Evolutionary conservation across 192 early-diverging fungal genomes (phyloP).

Genomic region (Coemansia sp.): DNA sequence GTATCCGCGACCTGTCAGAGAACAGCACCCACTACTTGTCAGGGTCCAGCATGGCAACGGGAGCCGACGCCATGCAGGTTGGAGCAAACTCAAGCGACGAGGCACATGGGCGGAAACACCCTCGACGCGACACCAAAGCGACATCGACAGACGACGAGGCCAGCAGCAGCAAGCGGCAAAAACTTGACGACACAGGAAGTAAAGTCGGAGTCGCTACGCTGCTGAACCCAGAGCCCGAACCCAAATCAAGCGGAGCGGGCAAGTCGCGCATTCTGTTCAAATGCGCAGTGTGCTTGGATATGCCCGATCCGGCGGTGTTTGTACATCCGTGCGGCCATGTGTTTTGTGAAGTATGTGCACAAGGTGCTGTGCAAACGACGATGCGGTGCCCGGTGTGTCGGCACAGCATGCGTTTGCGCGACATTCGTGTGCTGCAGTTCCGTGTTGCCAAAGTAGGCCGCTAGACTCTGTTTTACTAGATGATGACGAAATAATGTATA

Average conservation of each 20-base stretch:
- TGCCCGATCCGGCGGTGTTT: conserved; percentile 49
- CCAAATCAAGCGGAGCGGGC: neutral
- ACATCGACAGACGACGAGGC: neutral
- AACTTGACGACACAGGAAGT: neutral
- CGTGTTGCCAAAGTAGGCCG: conserved; percentile 31
- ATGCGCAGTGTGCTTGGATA: conserved; percentile 47
- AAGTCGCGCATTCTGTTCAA: conserved; percentile 44
- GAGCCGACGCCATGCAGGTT: too few relatives aligned
- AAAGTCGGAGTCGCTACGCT: conserved; percentile 5
- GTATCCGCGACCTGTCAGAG: neutral
- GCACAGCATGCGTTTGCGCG: conserved; percentile 32
- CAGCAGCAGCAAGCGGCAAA: conserved; percentile 11
- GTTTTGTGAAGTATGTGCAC: conserved; percentile 50
- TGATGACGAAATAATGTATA: neutral
- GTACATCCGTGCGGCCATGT: conserved; percentile 51
- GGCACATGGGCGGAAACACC: conserved; percentile 5
- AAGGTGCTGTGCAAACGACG: conserved; percentile 36
- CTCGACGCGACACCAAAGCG: neutral
- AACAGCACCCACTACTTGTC: too few relatives aligned
- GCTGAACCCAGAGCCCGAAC: conserved; percentile 13
- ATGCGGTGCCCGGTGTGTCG: conserved; percentile 48
- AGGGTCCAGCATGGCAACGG: too few relatives aligned
- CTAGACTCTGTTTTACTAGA: neutral
- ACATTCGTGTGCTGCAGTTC: conserved; percentile 48
- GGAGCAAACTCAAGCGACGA: neutral